Percentiles rank a stretch among this genome's conserved stretches.
Conservation (phyloP, 2,329 filamentous ascomycete species). For the Aphanocladium album region DNA sequence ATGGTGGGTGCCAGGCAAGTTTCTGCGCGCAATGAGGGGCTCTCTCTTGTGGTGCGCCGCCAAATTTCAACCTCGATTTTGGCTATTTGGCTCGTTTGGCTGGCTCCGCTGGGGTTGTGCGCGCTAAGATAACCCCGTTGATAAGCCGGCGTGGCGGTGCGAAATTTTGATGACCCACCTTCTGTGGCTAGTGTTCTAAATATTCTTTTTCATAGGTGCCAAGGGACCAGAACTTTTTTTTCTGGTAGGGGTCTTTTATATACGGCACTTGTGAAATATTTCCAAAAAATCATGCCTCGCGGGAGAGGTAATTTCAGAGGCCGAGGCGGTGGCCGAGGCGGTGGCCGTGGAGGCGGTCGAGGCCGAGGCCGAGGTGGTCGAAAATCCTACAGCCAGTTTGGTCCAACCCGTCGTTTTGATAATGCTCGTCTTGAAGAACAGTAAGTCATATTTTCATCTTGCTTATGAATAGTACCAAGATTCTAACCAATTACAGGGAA, state of each 20-base stretch:
- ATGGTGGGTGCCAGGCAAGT: slow-evolving; percentile 16
- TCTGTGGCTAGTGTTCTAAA: slow-evolving; percentile 27
- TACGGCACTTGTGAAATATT: slow-evolving; percentile 14
- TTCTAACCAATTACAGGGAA: neutral
- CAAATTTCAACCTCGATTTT: slow-evolving; percentile 37
- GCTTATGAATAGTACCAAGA: neutral
- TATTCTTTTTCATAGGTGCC: slow-evolving; percentile 14
- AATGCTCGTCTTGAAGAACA: slow-evolving; percentile 31
- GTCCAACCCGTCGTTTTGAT: slow-evolving; percentile 33
- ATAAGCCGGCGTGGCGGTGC: slow-evolving; percentile 32
- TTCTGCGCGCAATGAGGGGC: slow-evolving; percentile 15
- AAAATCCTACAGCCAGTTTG: slow-evolving; percentile 20
- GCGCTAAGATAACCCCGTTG: slow-evolving; percentile 47
- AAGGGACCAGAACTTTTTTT: slow-evolving; percentile 24
- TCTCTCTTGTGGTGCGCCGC: slow-evolving; percentile 14
- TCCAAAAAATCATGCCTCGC: slow-evolving; percentile 30
- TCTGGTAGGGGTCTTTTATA: slow-evolving; percentile 16
- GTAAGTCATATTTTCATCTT: slow-evolving; percentile 22
- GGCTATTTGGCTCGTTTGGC: slow-evolving; percentile 36
- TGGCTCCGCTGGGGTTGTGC: slow-evolving; percentile 45
- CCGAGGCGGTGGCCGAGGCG: slow-evolving; percentile 25
- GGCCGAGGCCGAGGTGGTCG: slow-evolving; percentile 30
- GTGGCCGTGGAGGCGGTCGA: slow-evolving; percentile 23
- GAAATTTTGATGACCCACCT: slow-evolving; percentile 18
- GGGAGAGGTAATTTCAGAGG: slow-evolving; percentile 29